These are phyloP conservation scores for Metarhizium robertsii DNA, from an alignment of 2,329 filamentous ascomycete genomes.

Conservation along the genomic window DNA sequence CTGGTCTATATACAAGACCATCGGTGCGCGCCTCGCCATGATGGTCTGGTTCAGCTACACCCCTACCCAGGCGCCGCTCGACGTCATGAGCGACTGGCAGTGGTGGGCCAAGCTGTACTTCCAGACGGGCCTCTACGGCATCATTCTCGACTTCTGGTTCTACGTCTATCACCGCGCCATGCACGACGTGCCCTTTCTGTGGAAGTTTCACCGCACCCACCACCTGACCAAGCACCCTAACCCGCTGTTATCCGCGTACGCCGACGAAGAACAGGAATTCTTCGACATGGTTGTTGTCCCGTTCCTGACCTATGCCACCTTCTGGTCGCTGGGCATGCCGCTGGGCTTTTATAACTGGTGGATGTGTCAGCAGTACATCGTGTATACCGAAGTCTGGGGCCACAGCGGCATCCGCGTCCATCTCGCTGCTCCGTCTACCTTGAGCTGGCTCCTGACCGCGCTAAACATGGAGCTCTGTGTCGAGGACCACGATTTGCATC, in stretches of 20 bases:
- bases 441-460: slow-evolving; percentile 22
- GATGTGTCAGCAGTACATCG: slow-evolving; percentile 33
- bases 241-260: slow-evolving; percentile 17
- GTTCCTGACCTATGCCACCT: slow-evolving; percentile 24
- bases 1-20: slow-evolving; percentile 22
- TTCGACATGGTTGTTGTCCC: slow-evolving; percentile 31
- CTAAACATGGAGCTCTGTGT: slow-evolving; percentile 27
- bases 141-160: slow-evolving; percentile 32
- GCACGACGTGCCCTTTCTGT: slow-evolving; percentile 29
- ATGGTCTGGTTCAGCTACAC: slow-evolving; percentile 18
- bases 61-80: slow-evolving; percentile 14
- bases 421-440: slow-evolving; percentile 20
- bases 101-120: slow-evolving; percentile 25
- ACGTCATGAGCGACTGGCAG: slow-evolving; percentile 5
- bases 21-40: slow-evolving; percentile 22
- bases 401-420: slow-evolving; percentile 30
- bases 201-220: slow-evolving; percentile 34
- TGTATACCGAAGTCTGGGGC: slow-evolving; percentile 28
- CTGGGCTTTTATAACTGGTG: slow-evolving; percentile 38
- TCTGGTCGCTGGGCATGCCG: slow-evolving; percentile 24
- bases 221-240: slow-evolving; percentile 35
- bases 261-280: slow-evolving; percentile 31
- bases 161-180: slow-evolving; percentile 27
- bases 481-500: slow-evolving; percentile 32
- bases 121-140: slow-evolving; percentile 17